These are phyloP conservation scores for Spergularia azorica DNA, from an alignment of 179 eudicot species.

Conservation along the genomic window DNA sequence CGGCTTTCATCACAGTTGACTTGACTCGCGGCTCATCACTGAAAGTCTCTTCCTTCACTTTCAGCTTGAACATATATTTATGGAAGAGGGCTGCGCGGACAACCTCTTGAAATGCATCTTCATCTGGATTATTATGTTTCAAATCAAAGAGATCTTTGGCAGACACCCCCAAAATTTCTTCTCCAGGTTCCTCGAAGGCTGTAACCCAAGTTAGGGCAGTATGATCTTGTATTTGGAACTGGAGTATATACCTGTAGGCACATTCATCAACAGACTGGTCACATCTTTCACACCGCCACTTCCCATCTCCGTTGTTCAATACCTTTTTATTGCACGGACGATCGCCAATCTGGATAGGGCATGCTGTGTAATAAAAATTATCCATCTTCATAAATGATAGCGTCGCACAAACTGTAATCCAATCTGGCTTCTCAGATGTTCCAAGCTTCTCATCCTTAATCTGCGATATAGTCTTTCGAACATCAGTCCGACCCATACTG, in stretches of 20 bases:
- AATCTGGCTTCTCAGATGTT: constrained; percentile 87
- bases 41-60: constrained; percentile 85
- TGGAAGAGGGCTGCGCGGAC: constrained; percentile 47
- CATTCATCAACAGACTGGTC: constrained; percentile 76
- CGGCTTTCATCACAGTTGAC: constrained; percentile 71
- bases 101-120: constrained; percentile 55
- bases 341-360: constrained; percentile 67
- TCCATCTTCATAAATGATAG: constrained; percentile 66
- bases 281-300: constrained; percentile 87
- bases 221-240: constrained; percentile 85
- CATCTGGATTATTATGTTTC: constrained; percentile 80
- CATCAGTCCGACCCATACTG: constrained; percentile 49
- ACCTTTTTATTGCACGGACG: constrained; percentile 90
- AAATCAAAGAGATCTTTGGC: constrained; percentile 65
- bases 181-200: constrained; percentile 83
- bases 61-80: constrained; percentile 65
- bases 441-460: constrained; percentile 93
- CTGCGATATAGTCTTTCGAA: constrained; percentile 69
- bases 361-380: constrained; percentile 83
- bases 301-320: constrained; percentile 81
- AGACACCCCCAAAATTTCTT: constrained; percentile 72
- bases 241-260: constrained; percentile 85
- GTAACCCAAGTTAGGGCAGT: constrained; percentile 82
- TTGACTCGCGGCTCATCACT: constrained; percentile 82
- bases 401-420: constrained; percentile 75